A percentile compares a stretch with the other conserved stretches of the same genome.
phyloP scores from a whole-genome alignment of 208 protist species.

The Phytomonas sp. region DNA sequence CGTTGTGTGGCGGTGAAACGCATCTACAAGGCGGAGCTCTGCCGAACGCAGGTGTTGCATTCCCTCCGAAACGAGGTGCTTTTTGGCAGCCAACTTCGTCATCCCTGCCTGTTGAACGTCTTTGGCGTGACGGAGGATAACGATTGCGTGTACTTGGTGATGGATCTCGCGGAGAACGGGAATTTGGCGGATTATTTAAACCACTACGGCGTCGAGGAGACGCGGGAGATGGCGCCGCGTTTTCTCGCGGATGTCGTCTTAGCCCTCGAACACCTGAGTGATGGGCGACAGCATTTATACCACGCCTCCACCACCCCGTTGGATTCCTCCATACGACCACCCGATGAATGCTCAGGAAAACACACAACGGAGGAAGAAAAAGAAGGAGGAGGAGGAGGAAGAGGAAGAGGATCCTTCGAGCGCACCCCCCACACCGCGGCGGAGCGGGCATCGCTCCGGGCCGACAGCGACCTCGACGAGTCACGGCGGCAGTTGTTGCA shows the following conservation, averaged over 20 bases:
- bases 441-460: no score
- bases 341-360: no score
- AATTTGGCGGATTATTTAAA: slow-evolving; percentile 53
- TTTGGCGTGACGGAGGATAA: slow-evolving; percentile 56
- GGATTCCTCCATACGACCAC: no score
- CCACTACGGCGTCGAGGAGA: slow-evolving; percentile 36
- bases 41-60: slow-evolving; percentile 26
- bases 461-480: no score
- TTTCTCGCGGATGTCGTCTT: slow-evolving; percentile 76
- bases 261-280: slow-evolving; percentile 62
- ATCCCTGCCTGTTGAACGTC: slow-evolving; percentile 60
- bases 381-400: no score
- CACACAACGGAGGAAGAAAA: no score
- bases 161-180: slow-evolving; percentile 73
- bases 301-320: background rate
- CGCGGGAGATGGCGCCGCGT: slow-evolving; percentile 49
- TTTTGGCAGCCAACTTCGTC: slow-evolving; percentile 45
- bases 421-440: no score
- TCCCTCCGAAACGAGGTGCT: slow-evolving; percentile 61
- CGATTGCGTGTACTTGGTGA: slow-evolving; percentile 51
- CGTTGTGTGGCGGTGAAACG: slow-evolving; percentile 69
- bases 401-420: no score
- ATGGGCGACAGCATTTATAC: slow-evolving; percentile 60
- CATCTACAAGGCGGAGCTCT: slow-evolving; percentile 47
- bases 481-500: background rate